Percentiles rank a stretch among this genome's conserved stretches.
These are phyloP conservation scores for Phytophthora pisi DNA, from an alignment of 352 stramenopile genomes.

Conservation along the genomic window DNA sequence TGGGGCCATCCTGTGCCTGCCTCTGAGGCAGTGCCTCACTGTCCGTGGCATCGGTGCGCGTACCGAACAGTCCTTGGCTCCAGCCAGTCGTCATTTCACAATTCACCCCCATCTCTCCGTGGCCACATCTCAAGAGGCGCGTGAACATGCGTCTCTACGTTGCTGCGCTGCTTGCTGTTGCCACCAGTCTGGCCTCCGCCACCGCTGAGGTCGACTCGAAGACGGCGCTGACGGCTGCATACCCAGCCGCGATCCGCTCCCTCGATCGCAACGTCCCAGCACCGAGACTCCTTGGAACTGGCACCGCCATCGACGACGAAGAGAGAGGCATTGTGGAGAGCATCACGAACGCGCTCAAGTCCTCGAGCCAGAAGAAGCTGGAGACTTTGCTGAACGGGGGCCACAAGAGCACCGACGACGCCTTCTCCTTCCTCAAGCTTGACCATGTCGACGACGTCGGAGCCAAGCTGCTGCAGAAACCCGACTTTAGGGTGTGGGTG, in stretches of 20 bases:
- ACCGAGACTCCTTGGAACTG: not conserved
- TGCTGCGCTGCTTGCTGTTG: not conserved
- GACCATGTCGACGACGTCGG: not conserved
- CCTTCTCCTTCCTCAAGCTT: not conserved
- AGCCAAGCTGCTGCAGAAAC: not conserved
- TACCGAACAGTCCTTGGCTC: not conserved
- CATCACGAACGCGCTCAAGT: not conserved
- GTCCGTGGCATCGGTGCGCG: not conserved
- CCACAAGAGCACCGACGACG: not conserved
- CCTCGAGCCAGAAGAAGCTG: not conserved
- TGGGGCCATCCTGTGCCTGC: not conserved
- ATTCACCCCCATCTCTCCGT: not conserved
- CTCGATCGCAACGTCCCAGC: no score
- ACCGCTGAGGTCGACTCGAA: not conserved
- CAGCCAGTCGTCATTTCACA: not conserved
- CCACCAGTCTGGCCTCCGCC: not conserved
- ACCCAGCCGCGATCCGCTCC: no score
- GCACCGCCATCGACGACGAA: no score
- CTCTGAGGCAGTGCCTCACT: no score
- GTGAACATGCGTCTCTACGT: not conserved
- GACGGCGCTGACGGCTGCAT: not conserved
- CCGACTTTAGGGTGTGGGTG: not conserved
- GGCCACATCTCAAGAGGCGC: not conserved
- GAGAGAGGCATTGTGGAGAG: not conserved
- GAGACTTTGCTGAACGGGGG: not conserved